Base-by-base conservation (phyloP, 2,329 filamentous ascomycete genomes). In the Grosmannia huntii region DNA sequence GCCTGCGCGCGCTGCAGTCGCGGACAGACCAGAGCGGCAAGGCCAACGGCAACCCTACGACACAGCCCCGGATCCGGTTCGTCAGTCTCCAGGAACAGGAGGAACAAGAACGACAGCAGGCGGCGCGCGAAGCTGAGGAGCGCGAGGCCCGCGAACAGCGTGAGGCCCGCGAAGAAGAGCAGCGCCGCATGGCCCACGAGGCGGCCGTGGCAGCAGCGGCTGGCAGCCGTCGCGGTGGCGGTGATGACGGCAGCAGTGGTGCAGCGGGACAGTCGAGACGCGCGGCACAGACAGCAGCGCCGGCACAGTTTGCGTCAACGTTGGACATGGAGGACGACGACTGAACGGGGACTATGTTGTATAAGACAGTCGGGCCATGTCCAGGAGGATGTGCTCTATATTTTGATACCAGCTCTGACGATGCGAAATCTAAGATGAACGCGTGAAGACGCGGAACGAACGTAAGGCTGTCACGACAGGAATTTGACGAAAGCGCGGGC, bases 401-500 rank as follows among this genome's bases (percentile, higher is more conserved):
- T 44, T n/a, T 44, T n/a, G 19, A 44, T 44, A 44, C 41, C 16
- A 44, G 41, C 16, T 44, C 41, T n/a, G 41, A n/a, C 41, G 12
- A 16, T 19, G 19, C 14, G 14, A 19, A 41, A 19, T 44, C 19
- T 44, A 44, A 21, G 46, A 49, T 14, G 21, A n/a, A 49, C 5
- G n/a, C 21, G 48, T 12, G 48, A 50, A 27, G 14, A 23, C 4
- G 9, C n/a, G 11, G 21, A 48, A n/a, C 4, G n/a, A 5, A 21
- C 5, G 12, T 14, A 38, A 38, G 25, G 49, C 27, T 25, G 6
- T 51, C 12, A 28, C 31, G 27, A 16, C 65, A 95, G 69, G 64
- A 97, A 96, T 51, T 78, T 81, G 66, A 96, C 68, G 68, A 96
- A 95, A 0, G 83, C 85, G 62, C 79, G 76, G 0, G 83, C 86